Percentiles rank a stretch among this genome's conserved stretches.
These are phyloP conservation scores for Chlorella sp. DNA, from an alignment of 139 green algal species.

Conservation along the genomic window DNA sequence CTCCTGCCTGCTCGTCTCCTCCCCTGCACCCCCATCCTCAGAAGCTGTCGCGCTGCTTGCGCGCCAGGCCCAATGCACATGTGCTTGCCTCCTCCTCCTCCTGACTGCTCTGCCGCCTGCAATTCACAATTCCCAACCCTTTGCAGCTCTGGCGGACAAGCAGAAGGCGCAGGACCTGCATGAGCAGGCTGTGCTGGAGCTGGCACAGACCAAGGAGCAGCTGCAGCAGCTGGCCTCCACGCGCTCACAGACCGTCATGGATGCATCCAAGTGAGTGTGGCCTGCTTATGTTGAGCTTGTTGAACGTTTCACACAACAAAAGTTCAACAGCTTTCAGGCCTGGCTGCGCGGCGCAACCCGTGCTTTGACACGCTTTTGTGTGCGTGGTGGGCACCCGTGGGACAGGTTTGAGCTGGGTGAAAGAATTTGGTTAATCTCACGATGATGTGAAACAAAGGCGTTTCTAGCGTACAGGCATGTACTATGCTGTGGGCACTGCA, in stretches of 20 bases:
- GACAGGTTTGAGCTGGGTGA: no score
- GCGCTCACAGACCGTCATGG: background rate
- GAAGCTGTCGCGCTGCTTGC: no score
- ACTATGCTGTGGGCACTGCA: no score
- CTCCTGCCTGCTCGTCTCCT: background rate
- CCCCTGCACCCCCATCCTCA: no score
- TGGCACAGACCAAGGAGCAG: background rate
- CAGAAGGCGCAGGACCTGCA: background rate
- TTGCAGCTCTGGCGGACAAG: constrained; percentile 2
- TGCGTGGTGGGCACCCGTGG: no score
- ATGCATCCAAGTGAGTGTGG: background rate
- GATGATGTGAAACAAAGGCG: no score
- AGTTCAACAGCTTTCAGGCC: no score
- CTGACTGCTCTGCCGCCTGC: background rate
- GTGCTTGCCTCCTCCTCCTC: background rate
- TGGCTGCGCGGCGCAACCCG: background rate
- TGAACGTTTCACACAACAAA: no score
- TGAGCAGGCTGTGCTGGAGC: background rate
- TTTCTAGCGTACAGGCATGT: no score
- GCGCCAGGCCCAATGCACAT: no score
- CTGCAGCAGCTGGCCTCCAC: constrained; percentile 3
- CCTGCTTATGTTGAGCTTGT: background rate
- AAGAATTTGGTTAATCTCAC: no score
- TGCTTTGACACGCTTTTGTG: no score
- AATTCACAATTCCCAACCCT: background rate